Conservation (phyloP, 1,139 yeast genomes). For the Zygotorulaspora mrakii region DNA sequence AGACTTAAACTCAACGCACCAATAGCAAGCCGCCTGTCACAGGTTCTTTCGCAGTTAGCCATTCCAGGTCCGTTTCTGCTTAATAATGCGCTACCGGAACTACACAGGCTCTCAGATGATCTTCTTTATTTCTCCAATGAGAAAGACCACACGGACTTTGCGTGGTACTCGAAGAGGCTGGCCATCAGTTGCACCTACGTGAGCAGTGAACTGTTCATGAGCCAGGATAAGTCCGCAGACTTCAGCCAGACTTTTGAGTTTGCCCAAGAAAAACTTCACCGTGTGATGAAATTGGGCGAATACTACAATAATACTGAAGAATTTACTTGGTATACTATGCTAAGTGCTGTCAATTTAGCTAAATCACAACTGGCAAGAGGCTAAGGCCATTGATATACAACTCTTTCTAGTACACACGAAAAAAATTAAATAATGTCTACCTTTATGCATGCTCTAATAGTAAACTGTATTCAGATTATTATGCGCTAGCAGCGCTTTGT, state of each 20-base stretch:
- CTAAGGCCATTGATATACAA: conserved; percentile 29
- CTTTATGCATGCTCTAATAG: too few species aligned
- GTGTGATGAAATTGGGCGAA: conserved; percentile 52
- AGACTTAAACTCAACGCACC: conserved; percentile 65
- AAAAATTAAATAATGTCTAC: too few species aligned
- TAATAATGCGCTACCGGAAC: conserved; percentile 48
- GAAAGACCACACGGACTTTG: conserved; percentile 66
- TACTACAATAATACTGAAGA: conserved; percentile 64
- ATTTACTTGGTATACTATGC: conserved; percentile 70
- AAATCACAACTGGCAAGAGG: conserved; percentile 70
- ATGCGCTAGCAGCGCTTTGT: conserved; percentile 9
- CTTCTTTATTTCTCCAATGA: conserved; percentile 79
- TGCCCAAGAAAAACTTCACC: conserved; percentile 58
- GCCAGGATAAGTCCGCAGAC: conserved; percentile 62
- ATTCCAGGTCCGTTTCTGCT: conserved; percentile 37
- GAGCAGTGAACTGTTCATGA: conserved; percentile 72
- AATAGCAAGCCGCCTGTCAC: conserved; percentile 43
- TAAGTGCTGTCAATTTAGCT: conserved; percentile 62
- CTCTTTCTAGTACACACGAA: too few species aligned
- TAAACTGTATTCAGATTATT: too few species aligned
- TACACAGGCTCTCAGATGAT: conserved; percentile 78
- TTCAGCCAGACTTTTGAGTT: conserved; percentile 58
- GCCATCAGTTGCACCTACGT: conserved; percentile 68
- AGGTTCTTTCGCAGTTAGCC: conserved; percentile 36
- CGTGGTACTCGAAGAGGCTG: conserved; percentile 88